phyloP scores from a whole-genome alignment of 192 early-diverging fungal genomes.

The Chytriomyces sp. region DNA sequence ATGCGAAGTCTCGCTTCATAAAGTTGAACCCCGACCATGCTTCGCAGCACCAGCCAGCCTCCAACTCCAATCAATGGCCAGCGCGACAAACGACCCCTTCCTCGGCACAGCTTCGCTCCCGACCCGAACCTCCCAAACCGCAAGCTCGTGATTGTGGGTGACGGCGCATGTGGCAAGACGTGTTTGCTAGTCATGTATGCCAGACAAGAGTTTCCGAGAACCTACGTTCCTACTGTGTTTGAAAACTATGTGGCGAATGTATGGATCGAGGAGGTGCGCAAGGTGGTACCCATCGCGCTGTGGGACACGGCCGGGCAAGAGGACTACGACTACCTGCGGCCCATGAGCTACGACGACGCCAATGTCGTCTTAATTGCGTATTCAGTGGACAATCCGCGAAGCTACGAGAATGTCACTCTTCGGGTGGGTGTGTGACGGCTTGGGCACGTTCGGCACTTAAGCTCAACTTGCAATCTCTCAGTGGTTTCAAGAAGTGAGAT shows the following conservation, averaged over 20 bases:
- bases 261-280: constrained; percentile 77
- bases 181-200: constrained; percentile 30
- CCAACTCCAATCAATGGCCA: no score
- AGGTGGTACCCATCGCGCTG: constrained; percentile 76
- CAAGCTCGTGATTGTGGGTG: constrained; percentile 18
- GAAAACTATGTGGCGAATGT: constrained; percentile 87
- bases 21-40: no score
- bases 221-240: constrained; percentile 59
- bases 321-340: constrained; percentile 88
- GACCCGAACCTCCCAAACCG: not conserved
- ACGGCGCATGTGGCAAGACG: constrained; percentile 31
- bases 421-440: no score
- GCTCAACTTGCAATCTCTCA: not conserved
- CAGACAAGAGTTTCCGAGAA: constrained; percentile 32
- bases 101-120: no score
- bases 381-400: constrained; percentile 79
- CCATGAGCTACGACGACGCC: constrained; percentile 82
- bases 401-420: constrained; percentile 75
- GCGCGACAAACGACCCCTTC: no score
- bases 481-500: constrained; percentile 35
- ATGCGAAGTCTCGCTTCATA: no score
- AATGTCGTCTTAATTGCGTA: constrained; percentile 88
- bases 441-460: not conserved
- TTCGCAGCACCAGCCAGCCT: no score
- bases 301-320: constrained; percentile 96